Base-by-base conservation (phyloP, 2,329 filamentous ascomycete genomes). In the Fusarium sp. region DNA sequence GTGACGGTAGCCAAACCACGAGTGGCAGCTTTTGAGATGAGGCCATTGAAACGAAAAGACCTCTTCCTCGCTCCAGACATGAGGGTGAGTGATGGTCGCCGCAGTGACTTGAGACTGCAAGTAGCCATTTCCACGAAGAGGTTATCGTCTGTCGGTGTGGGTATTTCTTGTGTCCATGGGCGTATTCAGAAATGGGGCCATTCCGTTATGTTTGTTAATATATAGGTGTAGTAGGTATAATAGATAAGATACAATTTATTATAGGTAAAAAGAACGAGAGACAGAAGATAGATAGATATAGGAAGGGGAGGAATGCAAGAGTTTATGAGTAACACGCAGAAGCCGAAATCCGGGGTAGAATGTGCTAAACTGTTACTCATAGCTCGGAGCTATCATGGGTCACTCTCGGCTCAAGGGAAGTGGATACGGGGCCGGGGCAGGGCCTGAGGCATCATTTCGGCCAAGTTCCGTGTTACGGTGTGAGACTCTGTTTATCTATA, bases 61-160 rank as follows among this genome's bases (percentile, higher is more conserved):
- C 44, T 69, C 24, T 58, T 74, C 4, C 44, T 74, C 11, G 72
- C 68, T 45, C 64, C 71, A 36, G 72, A 72, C 30, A 72, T 59
- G 18, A 74, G 30, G 24, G 50, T 69, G 20, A 69, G 65, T 8
- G 72, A 74, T 28, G 72, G 72, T 44, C 72, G 72, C 72, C 72
- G 72, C 22, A 74, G 72, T 72, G 72, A 74, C 53, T 74, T 74
- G n/a, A 74, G 63, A 59, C 51, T 54, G 41, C 72, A 74, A 28
- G 72, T 72, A 58, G 72, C 72, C 72, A 74, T 74, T 47, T 60
- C 58, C 44, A 62, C 36, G 47, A 58, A 38, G 30, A 36, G 42
- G 63, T 69, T 74, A 57, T 64, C 47, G 63, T 68, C 53, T 61
- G n/a, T 62, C 41, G 67, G 62, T 62, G 22, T 48, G 24, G 32